These are phyloP conservation scores for Spathaspora passalidarum DNA, from an alignment of 805 yeast genomes.

Conservation along the genomic window DNA sequence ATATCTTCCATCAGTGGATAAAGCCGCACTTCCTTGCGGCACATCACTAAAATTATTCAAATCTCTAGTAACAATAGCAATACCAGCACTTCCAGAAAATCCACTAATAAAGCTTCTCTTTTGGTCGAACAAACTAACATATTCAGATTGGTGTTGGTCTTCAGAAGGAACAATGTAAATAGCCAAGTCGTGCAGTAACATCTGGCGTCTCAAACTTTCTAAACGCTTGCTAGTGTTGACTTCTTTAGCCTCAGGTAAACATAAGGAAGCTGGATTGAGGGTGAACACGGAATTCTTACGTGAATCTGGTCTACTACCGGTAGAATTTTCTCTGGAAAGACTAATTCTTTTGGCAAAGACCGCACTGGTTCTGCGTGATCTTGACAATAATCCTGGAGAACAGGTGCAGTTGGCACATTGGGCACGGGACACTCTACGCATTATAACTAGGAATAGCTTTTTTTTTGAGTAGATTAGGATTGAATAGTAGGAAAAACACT, in stretches of 20 bases:
- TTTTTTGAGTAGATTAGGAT: neutral
- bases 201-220: slow-evolving; percentile 54
- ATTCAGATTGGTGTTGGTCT: slow-evolving; percentile 65
- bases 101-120: slow-evolving; percentile 57
- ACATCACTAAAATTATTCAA: slow-evolving; percentile 46
- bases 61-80: slow-evolving; percentile 56
- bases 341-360: slow-evolving; percentile 44
- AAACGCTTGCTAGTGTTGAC: slow-evolving; percentile 66
- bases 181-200: slow-evolving; percentile 45
- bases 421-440: slow-evolving; percentile 35
- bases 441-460: slow-evolving; percentile 2
- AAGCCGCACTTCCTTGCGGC: slow-evolving; percentile 55
- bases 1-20: slow-evolving; percentile 61
- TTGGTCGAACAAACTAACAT: slow-evolving; percentile 52
- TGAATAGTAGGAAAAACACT: too few relatives aligned
- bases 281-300: slow-evolving; percentile 42
- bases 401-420: slow-evolving; percentile 77
- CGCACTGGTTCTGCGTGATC: slow-evolving; percentile 61
- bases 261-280: slow-evolving; percentile 39
- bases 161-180: slow-evolving; percentile 61
- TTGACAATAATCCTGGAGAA: slow-evolving; percentile 74
- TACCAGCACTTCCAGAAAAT: slow-evolving; percentile 60
- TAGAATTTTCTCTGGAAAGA: slow-evolving; percentile 21
- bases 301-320: slow-evolving; percentile 17
- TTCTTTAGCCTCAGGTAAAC: slow-evolving; percentile 42